Evolutionary conservation across 192 early-diverging fungal species (phyloP).

Genomic region (Rhizophagus sp.): DNA sequence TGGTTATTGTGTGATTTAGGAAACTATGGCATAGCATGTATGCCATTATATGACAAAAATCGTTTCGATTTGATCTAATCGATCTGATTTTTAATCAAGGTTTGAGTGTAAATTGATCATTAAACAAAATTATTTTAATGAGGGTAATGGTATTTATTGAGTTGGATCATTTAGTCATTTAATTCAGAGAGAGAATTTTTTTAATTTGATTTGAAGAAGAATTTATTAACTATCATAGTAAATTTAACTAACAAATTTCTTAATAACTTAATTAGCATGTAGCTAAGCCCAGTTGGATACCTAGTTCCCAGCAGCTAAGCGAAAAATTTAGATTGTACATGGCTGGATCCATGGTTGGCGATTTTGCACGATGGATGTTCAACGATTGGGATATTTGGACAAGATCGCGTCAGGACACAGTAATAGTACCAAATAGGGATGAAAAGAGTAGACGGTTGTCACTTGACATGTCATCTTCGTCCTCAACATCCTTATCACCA

Average conservation of each 20-base stretch:
- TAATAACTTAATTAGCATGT: conserved; percentile 16
- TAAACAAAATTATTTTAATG: no score
- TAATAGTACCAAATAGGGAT: conserved; percentile 4
- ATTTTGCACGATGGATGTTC: conserved; percentile 3
- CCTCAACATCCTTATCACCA: conserved; percentile 23
- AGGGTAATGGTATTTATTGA: not conserved
- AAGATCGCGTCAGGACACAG: conserved; percentile 8
- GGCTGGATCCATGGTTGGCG: conserved; percentile 32
- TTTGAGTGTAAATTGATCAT: no score
- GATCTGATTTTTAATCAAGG: no score
- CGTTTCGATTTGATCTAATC: no score
- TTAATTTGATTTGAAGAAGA: no score
- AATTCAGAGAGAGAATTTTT: not conserved
- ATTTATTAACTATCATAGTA: not conserved
- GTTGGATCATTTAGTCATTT: not conserved
- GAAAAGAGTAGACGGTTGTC: conserved; percentile 27
- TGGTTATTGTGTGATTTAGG: not conserved
- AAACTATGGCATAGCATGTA: not conserved
- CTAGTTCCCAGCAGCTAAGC: conserved; percentile 22
- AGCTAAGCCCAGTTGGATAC: conserved; percentile 9
- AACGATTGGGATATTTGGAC: conserved; percentile 7
- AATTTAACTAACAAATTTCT: not conserved
- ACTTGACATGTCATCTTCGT: conserved; percentile 21
- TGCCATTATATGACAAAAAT: no score
- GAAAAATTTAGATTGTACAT: conserved; percentile 34